These are phyloP conservation scores for Plenodomus tracheiphilus DNA, from an alignment of 2,329 filamentous ascomycete species.

Conservation along the genomic window DNA sequence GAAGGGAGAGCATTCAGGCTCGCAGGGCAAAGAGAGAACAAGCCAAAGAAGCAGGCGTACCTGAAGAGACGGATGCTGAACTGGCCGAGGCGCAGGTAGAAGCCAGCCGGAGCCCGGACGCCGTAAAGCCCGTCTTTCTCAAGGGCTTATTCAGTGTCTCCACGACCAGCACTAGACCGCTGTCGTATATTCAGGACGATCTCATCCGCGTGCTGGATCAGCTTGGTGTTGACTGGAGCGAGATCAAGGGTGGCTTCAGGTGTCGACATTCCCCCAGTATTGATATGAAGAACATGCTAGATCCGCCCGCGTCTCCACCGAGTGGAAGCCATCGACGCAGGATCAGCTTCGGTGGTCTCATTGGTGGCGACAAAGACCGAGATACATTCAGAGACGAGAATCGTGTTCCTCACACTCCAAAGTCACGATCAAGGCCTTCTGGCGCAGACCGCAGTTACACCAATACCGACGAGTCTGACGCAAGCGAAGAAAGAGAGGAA, in stretches of 20 bases:
- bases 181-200: slow-evolving; percentile 82
- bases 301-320: slow-evolving; percentile 49
- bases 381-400: slow-evolving; percentile 72
- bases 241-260: slow-evolving; percentile 91
- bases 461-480: slow-evolving; percentile 84
- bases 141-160: slow-evolving; percentile 97
- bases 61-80: slow-evolving; percentile 88
- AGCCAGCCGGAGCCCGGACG: slow-evolving; percentile 66
- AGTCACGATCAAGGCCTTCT: slow-evolving; percentile 49
- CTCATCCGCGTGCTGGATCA: slow-evolving; percentile 88
- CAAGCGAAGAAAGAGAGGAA: slow-evolving; percentile 62
- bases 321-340: slow-evolving; percentile 66
- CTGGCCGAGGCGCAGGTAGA: slow-evolving; percentile 58
- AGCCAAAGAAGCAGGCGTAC: slow-evolving; percentile 73
- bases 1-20: slow-evolving; percentile 89
- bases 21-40: slow-evolving; percentile 75
- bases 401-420: slow-evolving; percentile 54
- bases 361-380: slow-evolving; percentile 57
- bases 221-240: slow-evolving; percentile 85
- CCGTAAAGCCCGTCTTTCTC: slow-evolving; percentile 90
- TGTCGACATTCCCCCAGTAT: slow-evolving; percentile 90
- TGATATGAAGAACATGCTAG: slow-evolving; percentile 74
- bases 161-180: slow-evolving; percentile 90
- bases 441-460: slow-evolving; percentile 73
- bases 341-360: slow-evolving; percentile 80